Evolutionary conservation across 1,139 yeast genomes (phyloP).

Genomic region (Blastobotrys illinoisensis): DNA sequence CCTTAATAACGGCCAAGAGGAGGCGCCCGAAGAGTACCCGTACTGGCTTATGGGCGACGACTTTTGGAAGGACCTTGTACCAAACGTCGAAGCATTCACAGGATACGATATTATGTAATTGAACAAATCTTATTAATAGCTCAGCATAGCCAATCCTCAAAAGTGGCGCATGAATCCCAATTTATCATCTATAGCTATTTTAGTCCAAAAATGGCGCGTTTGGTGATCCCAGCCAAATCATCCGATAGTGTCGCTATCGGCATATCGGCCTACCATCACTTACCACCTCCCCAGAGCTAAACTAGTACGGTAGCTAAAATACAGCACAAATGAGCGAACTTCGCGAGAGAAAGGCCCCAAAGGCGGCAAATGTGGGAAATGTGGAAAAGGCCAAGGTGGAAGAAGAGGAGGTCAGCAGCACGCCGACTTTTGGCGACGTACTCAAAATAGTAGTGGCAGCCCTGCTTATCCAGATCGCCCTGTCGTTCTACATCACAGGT

Average conservation of each 20-base stretch:
- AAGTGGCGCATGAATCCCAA: too few relatives aligned
- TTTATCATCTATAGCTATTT: too few relatives aligned
- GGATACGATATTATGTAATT: constrained; percentile 25
- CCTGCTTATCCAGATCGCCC: constrained; percentile 42
- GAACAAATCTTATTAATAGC: not conserved
- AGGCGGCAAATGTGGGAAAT: not conserved
- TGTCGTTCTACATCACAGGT: constrained; percentile 35
- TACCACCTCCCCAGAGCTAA: not conserved
- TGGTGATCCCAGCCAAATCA: not conserved
- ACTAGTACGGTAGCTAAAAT: too few relatives aligned
- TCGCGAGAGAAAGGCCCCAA: not conserved
- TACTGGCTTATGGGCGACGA: constrained; percentile 28
- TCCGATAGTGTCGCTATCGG: not conserved
- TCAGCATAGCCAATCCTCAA: too few relatives aligned
- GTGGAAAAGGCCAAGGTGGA: not conserved
- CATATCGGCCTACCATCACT: not conserved
- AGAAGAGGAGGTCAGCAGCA: constrained; percentile 3
- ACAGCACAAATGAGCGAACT: constrained; percentile 5
- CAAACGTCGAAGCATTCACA: constrained; percentile 28
- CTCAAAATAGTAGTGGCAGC: constrained; percentile 45
- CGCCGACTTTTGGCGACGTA: constrained; percentile 36
- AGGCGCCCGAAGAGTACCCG: constrained; percentile 20
- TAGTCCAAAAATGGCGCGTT: too few relatives aligned
- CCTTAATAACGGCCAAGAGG: constrained; percentile 4
- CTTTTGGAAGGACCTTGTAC: constrained; percentile 30